Evolutionary conservation across 805 yeast genomes (phyloP), one percentile per base, ranked within the genome.

Genomic region (Sugiyamaella chiloensis): DNA sequence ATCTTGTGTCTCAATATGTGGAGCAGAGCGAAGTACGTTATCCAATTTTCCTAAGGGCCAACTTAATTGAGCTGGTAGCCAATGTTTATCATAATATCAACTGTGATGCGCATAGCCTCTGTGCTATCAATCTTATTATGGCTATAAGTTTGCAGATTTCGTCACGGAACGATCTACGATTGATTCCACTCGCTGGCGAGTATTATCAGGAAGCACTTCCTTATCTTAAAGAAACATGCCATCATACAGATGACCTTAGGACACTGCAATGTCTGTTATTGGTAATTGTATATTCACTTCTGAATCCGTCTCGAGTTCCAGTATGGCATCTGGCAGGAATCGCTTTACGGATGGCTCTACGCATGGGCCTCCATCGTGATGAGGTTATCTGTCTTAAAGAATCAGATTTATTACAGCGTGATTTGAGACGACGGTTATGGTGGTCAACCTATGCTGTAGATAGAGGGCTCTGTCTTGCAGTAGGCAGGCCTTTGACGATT

Each of bases 301-400:
- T 47, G 21, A 47, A 35, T 24, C 51, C 51, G n/a, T 32, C 51
- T 2, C 47, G 29, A 17, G 51, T 42, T n/a, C 42, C 51, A 7
- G 50, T 49, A 1, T 49, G 52, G 52, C 52, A 49, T 23, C 32
- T 49, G 16, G 37, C 43, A 4, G 52, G 52, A 8, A 35, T 46
- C n/a, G 50, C 52, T 4, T 19, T 46, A 21, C 34, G 52, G 9
- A 34, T 49, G 43, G 47, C 47, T 21, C 36, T 49, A n/a, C 50
- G 46, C 23, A 31, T 44, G 30, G 52, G 52, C 12, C 45, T 49
- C 11, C 52, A 49, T 21, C 24, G 51, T 2, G 51, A 47, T n/a
- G 51, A 47, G 6, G 41, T 47, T 11, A 32, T 47, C 2, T 23
- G 31, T 9, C 21, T 24, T 20, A 40, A 8, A 6, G 35, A 42